These are phyloP conservation scores for Fomitopsis pulvina DNA, from an alignment of 768 basidiomycete genomes.

Conservation along the genomic window DNA sequence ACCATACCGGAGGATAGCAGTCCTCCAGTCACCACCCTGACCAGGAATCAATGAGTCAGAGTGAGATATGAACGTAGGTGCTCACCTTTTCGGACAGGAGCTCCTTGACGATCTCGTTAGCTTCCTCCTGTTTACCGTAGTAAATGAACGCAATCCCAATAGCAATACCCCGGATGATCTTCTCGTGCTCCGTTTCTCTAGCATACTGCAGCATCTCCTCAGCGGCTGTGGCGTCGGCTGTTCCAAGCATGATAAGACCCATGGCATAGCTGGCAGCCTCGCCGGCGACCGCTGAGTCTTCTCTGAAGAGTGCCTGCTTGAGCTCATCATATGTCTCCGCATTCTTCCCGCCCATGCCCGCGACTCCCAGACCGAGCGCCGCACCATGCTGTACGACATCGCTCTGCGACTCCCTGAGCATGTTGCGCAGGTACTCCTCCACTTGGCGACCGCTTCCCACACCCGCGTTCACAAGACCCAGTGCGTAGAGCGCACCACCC, in stretches of 20 bases:
- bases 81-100: conserved; percentile 82
- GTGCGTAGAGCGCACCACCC: conserved; percentile 91
- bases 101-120: conserved; percentile 72
- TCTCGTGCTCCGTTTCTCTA: conserved; percentile 97
- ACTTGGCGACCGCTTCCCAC: conserved; percentile 68
- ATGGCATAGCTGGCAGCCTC: conserved; percentile 96
- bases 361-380: conserved; percentile 92
- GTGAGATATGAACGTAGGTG: neutral
- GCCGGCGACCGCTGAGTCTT: conserved; percentile 90
- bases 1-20: conserved; percentile 90
- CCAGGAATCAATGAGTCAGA: neutral
- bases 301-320: conserved; percentile 74
- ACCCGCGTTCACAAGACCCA: conserved; percentile 92
- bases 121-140: conserved; percentile 90
- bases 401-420: conserved; percentile 65
- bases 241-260: conserved; percentile 98
- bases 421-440: conserved; percentile 71
- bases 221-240: conserved; percentile 68
- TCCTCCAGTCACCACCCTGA: conserved; percentile 46
- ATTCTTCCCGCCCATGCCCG: conserved; percentile 89
- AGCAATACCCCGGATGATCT: conserved; percentile 94
- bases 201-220: conserved; percentile 97
- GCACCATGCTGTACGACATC: conserved; percentile 97
- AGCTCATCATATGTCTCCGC: conserved; percentile 88
- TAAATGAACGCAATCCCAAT: conserved; percentile 89